Conservation (phyloP, 202 grass and related monocot species). For the Saccharum hybrid region DNA sequence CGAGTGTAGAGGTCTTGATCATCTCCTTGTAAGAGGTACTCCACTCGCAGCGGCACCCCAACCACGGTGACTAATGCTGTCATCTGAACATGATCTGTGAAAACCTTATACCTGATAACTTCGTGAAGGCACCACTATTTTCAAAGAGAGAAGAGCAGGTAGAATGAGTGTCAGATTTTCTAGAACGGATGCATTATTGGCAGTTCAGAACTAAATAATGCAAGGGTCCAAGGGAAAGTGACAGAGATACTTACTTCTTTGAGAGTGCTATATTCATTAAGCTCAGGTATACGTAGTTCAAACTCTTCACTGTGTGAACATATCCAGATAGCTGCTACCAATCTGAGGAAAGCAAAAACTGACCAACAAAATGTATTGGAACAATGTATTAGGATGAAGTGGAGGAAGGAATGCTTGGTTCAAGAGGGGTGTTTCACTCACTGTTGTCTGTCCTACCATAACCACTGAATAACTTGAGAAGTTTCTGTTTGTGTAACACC, state of each 20-base stretch:
- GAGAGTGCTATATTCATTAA: background rate
- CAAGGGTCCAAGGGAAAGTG: conserved; percentile 20
- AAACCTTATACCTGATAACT: background rate
- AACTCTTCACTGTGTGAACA: conserved; percentile 27
- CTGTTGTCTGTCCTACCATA: conserved; percentile 10
- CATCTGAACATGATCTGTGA: conserved; percentile 27
- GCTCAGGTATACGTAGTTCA: background rate
- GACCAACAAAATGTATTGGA: conserved; percentile 29
- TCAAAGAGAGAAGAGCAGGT: conserved; percentile 16
- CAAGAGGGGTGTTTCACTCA: conserved; percentile 45
- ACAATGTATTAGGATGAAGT: conserved; percentile 29
- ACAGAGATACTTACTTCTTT: conserved; percentile 33
- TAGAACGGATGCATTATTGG: conserved; percentile 9
- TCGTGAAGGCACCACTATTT: conserved; percentile 40
- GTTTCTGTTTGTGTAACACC: conserved; percentile 34
- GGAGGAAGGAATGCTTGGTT: conserved; percentile 27
- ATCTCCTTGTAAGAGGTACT: conserved; percentile 14
- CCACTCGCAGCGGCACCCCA: conserved; percentile 39
- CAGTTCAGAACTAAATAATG: conserved; percentile 27
- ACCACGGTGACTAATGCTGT: conserved; percentile 32
- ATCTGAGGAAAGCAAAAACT: conserved; percentile 63
- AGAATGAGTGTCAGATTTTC: background rate
- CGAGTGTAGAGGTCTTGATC: conserved; percentile 22
- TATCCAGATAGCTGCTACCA: conserved; percentile 45
- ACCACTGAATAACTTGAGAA: conserved; percentile 45